phyloP scores from a whole-genome alignment of 768 basidiomycete species.

The Naganishia onofrii region DNA sequence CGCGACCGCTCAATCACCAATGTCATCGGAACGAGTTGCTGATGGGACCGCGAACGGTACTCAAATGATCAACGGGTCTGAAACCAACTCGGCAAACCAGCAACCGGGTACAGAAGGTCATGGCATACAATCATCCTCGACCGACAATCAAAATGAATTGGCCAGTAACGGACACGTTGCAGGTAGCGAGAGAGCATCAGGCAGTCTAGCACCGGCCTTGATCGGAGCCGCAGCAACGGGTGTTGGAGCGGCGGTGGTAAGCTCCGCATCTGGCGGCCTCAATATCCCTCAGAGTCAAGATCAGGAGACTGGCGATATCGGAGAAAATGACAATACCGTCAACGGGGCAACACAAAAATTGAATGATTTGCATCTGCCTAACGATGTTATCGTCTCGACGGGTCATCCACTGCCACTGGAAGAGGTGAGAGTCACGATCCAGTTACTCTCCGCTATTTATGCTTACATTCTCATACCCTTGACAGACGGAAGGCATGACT shows the following conservation, averaged over 20 bases:
- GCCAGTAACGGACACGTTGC: background rate
- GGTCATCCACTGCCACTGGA: slow-evolving; percentile 24
- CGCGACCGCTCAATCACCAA: background rate
- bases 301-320: background rate
- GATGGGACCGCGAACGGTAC: no score
- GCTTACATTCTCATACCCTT: background rate
- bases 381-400: background rate
- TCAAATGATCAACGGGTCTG: background rate
- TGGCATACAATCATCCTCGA: background rate
- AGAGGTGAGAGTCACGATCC: slow-evolving; percentile 18
- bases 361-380: background rate
- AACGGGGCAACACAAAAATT: background rate
- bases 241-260: background rate
- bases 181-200: background rate
- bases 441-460: background rate
- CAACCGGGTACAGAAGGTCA: background rate
- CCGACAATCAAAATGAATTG: background rate
- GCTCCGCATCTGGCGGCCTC: background rate
- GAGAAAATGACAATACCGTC: background rate
- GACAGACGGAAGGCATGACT: slow-evolving; percentile 72
- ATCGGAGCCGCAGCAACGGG: background rate
- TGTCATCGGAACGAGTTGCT: background rate
- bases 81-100: background rate
- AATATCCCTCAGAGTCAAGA: background rate
- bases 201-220: background rate